Base-by-base conservation (phyloP, 495 filamentous ascomycete species). In the Aspergillus olivimuriae region DNA sequence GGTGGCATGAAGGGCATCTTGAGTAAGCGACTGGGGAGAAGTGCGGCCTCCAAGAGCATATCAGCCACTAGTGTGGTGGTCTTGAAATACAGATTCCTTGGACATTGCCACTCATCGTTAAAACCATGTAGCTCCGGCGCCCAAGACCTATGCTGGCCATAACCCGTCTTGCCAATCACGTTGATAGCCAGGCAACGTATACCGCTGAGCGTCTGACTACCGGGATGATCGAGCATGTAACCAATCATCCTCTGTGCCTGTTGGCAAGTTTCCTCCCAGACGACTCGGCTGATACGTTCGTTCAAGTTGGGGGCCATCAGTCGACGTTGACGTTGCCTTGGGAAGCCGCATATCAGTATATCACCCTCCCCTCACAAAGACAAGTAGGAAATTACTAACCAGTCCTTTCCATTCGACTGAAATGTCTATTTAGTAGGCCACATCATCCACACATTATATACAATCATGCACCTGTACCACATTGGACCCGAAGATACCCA, bases 261-360 rank as follows among this genome's bases (percentile, higher is more conserved):
- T 19, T 39, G 39, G 11, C 41, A 24, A 41, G 50, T 62, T 47
- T 69, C 64, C n/a, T 39, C 50, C 65, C 65, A 71, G 12, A 69
- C 65, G 10, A 43, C 46, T 26, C 41, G 41, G 43, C 61, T 68
- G 34, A 65, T 64, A 34, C 48, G 46, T 34, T 71, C 68, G 43
- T 69, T 63, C 17, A 71, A 56, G 26, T 58, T 66, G 4, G 62
- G 55, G 5, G 61, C 63, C 11, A 63, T 56, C 12, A 71, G 52
- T 19, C 62, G 54, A 4, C 65, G 66, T 37, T 69, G 65, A 21
- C 68, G 64, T 34, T 63, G 48, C 68, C 68, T 56, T 14, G 34
- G 9, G 34, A 23, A 22, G n/a, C 9, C 19, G 8, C 12, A 46
- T 15, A 11, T 43, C 3, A 35, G 24, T 17, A 46, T 37, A n/a